A percentile compares a stretch with the other conserved stretches of the same genome.
phyloP scores from a whole-genome alignment of 192 early-diverging fungal genomes.

The Coemansia sp. region DNA sequence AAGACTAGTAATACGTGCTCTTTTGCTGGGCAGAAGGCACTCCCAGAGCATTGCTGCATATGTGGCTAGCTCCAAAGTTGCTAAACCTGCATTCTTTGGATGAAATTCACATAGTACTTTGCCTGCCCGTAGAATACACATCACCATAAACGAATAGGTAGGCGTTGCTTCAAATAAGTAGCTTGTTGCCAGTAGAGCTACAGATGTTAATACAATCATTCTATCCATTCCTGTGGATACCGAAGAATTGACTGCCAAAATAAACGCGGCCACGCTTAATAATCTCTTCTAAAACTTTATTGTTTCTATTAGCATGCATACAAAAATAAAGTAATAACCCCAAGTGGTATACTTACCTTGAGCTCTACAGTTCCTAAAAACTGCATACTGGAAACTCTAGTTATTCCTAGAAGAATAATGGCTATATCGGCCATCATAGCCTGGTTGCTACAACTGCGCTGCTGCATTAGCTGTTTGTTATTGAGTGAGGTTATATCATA shows the following conservation, averaged over 20 bases:
- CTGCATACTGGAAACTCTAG: neutral
- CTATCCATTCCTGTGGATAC: too few relatives aligned
- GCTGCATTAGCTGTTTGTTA: neutral
- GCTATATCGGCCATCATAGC: neutral
- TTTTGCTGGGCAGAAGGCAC: too few relatives aligned
- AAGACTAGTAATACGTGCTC: too few relatives aligned
- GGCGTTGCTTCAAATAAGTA: neutral
- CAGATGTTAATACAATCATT: neutral
- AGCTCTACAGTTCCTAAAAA: neutral
- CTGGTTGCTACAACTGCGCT: neutral
- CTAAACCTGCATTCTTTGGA: too few relatives aligned
- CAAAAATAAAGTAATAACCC: neutral
- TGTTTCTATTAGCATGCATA: neutral
- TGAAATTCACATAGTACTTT: too few relatives aligned
- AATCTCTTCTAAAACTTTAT: neutral
- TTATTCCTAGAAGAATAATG: neutral
- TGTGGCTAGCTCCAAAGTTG: too few relatives aligned
- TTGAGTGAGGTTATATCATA: too few relatives aligned
- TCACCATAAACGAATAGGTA: neutral
- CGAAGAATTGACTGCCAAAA: neutral
- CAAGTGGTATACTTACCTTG: neutral
- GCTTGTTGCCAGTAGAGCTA: neutral
- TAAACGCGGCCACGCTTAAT: neutral
- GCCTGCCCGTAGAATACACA: neutral
- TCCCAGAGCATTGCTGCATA: too few relatives aligned